Conservation (phyloP, 2,329 filamentous ascomycete genomes). For the Sphaerulina populicola region DNA sequence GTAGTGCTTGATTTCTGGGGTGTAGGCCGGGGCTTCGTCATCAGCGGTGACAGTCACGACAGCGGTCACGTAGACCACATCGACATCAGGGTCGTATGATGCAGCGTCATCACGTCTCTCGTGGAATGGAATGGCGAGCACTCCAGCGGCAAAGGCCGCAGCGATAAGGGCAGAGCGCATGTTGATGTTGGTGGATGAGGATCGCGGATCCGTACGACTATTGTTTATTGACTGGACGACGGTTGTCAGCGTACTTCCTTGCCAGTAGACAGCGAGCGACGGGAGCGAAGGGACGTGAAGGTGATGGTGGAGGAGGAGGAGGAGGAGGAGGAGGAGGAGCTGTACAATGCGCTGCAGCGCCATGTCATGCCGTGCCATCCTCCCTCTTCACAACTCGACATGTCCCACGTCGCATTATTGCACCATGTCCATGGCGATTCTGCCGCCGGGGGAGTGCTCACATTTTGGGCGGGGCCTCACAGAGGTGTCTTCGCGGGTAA, state of each 20-base stretch:
- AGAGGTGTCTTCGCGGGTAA: slow-evolving; percentile 7
- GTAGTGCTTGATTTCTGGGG: slow-evolving; percentile 17
- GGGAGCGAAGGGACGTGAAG: neutral
- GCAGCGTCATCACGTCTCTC: slow-evolving; percentile 20
- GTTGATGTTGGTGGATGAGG: slow-evolving; percentile 23
- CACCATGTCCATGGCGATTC: neutral
- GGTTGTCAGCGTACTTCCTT: slow-evolving; percentile 13
- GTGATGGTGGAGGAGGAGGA: neutral
- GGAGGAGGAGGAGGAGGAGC: too few relatives aligned
- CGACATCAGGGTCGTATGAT: slow-evolving; percentile 19
- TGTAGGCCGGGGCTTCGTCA: slow-evolving; percentile 13
- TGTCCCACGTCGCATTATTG: neutral
- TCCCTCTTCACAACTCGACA: neutral
- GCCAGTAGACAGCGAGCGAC: slow-evolving; percentile 4
- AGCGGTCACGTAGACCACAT: slow-evolving; percentile 30
- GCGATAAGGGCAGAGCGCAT: slow-evolving; percentile 34
- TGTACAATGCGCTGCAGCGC: slow-evolving; percentile 1
- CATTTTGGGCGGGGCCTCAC: slow-evolving; percentile 6
- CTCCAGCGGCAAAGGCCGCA: slow-evolving; percentile 33
- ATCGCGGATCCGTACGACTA: slow-evolving; percentile 19
- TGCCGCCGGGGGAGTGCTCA: neutral
- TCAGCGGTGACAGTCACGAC: slow-evolving; percentile 32
- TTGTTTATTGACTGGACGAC: slow-evolving; percentile 5
- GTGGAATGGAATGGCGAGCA: slow-evolving; percentile 31
- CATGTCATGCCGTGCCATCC: neutral